These are phyloP conservation scores for Lathyrus tuberosus DNA, from an alignment of 306 rosid genomes.

Conservation along the genomic window DNA sequence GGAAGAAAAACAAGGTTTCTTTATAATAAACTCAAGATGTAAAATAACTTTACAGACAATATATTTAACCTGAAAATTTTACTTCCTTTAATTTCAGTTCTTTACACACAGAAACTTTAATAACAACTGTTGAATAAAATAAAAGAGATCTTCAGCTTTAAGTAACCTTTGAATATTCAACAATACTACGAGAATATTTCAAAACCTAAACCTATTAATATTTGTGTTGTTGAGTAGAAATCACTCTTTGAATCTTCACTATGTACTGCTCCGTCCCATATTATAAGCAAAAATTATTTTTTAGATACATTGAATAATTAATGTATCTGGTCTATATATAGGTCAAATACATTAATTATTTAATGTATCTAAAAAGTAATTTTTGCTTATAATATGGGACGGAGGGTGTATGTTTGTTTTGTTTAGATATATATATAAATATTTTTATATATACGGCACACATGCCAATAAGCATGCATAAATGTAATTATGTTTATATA, in stretches of 20 bases:
- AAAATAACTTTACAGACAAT: no score
- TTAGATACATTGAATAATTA: no score
- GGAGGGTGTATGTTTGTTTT: background rate
- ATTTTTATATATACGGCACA: constrained; percentile 16
- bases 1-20: no score
- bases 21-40: no score
- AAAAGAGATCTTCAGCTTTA: constrained; percentile 32
- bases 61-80: no score
- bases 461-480: constrained; percentile 43
- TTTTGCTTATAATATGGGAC: no score
- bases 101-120: background rate
- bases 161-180: constrained; percentile 21
- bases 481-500: constrained; percentile 41
- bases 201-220: constrained; percentile 21
- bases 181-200: background rate
- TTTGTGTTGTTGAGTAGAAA: constrained; percentile 37
- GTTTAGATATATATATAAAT: background rate
- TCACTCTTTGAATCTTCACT: constrained; percentile 27
- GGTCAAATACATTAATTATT: no score
- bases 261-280: no score
- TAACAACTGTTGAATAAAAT: background rate
- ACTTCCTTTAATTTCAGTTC: constrained; percentile 1
- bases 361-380: no score
- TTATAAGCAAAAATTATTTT: no score
- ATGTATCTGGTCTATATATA: no score